phyloP scores from a whole-genome alignment of 78 protist species.

The Monocercomonoides exilis region DNA sequence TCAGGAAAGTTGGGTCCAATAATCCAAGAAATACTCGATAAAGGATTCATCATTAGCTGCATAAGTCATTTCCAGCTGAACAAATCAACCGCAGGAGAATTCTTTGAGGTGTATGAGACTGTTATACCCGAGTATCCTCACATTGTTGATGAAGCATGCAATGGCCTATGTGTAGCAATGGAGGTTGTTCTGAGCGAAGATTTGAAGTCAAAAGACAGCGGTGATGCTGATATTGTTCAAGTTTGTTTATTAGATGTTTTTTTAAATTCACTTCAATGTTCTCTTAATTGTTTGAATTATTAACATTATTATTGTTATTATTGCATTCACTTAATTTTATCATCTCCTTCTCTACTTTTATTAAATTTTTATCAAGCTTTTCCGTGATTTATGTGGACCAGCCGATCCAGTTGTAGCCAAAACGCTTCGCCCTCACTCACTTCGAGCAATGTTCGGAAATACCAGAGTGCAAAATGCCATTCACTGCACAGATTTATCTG shows the following conservation, averaged over 20 bases:
- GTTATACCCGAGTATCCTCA: slow-evolving; percentile 39
- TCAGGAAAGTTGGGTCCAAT: background rate
- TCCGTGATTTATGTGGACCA: slow-evolving; percentile 59
- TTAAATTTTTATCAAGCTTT: background rate
- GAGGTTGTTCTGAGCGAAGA: slow-evolving; percentile 17
- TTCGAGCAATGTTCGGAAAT: slow-evolving; percentile 50
- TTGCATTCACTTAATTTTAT: background rate
- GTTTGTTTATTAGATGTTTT: background rate
- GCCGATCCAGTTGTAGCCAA: slow-evolving; percentile 52
- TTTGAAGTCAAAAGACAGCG: slow-evolving; percentile 11
- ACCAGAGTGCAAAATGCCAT: slow-evolving; percentile 42
- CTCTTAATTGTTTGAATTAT: too few relatives aligned
- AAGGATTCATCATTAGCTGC: slow-evolving; percentile 35
- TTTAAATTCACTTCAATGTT: too few relatives aligned
- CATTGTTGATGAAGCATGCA: slow-evolving; percentile 22
- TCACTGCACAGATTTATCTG: slow-evolving; percentile 66
- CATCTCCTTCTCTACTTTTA: background rate
- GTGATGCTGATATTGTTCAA: background rate
- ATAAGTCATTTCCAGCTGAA: background rate
- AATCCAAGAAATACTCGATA: background rate
- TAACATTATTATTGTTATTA: background rate
- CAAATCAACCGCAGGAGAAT: slow-evolving; percentile 45
- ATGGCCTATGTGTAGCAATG: slow-evolving; percentile 29
- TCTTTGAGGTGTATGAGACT: slow-evolving; percentile 63
- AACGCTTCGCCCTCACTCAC: slow-evolving; percentile 33